These are phyloP conservation scores for Thuidium tamariscinum DNA, from an alignment of 225 moss, liverwort and hornwort genomes.

Conservation along the genomic window DNA sequence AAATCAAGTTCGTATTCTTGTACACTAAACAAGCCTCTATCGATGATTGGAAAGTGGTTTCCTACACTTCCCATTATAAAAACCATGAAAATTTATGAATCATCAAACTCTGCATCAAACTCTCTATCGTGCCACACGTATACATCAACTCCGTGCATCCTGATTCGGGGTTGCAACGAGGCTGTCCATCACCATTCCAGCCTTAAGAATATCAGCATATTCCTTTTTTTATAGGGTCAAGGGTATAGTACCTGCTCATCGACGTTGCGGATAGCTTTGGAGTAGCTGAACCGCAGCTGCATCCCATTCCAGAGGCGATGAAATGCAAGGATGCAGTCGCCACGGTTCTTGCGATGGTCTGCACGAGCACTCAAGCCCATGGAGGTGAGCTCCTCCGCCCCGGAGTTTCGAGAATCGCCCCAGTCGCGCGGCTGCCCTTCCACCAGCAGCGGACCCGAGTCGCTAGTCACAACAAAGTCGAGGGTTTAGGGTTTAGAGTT, in stretches of 20 bases:
- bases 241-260: slow-evolving; percentile 35
- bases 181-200: background rate
- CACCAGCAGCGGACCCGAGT: slow-evolving; percentile 75
- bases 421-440: slow-evolving; percentile 89
- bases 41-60: background rate
- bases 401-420: slow-evolving; percentile 79
- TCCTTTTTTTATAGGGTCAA: background rate
- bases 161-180: background rate
- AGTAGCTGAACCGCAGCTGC: slow-evolving; percentile 68
- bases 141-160: background rate
- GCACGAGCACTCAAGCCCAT: slow-evolving; percentile 61
- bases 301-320: slow-evolving; percentile 76
- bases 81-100: background rate
- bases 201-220: background rate
- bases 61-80: background rate
- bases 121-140: background rate
- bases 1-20: background rate
- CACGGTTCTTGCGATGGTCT: slow-evolving; percentile 65
- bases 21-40: background rate
- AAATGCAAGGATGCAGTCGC: slow-evolving; percentile 86
- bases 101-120: background rate
- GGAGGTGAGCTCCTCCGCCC: slow-evolving; percentile 18
- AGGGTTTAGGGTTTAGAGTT: background rate
- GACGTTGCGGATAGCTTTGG: slow-evolving; percentile 54
- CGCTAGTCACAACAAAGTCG: slow-evolving; percentile 22